A percentile compares a stretch with the other conserved stretches of the same genome.
phyloP scores from a whole-genome alignment of 768 basidiomycete genomes.

The Rhodosporidiobolus sp. region DNA sequence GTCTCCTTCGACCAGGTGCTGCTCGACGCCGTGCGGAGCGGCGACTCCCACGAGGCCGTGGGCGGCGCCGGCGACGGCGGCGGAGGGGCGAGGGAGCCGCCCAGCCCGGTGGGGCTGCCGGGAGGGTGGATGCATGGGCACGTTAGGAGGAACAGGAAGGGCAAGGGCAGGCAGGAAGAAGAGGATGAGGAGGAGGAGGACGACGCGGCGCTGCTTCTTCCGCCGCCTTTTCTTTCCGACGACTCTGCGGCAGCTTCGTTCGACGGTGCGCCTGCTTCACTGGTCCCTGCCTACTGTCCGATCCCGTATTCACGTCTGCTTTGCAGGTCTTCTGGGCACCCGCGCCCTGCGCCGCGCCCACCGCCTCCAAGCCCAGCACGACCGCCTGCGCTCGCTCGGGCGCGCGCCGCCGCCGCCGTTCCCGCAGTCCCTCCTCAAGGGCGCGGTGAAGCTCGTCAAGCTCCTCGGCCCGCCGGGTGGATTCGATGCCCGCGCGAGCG shows the following conservation, averaged over 20 bases:
- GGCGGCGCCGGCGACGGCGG: not conserved
- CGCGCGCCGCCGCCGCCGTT: constrained; percentile 30
- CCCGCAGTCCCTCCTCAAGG: constrained; percentile 10
- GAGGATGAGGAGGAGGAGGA: not conserved
- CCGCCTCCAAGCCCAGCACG: not conserved
- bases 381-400: constrained; percentile 1
- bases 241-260: not conserved
- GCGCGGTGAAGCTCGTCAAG: not conserved
- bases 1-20: not conserved
- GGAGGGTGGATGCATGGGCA: constrained; percentile 7
- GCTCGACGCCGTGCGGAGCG: no score
- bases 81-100: not conserved
- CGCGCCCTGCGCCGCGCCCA: not conserved
- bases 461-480: constrained; percentile 31
- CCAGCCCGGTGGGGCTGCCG: not conserved
- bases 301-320: not conserved
- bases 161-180: not conserved
- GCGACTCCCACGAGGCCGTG: no score
- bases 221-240: constrained; percentile 16
- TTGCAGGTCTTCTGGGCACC: constrained; percentile 12
- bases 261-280: constrained; percentile 2
- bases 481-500: not conserved
- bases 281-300: no score
- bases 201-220: constrained; percentile 6
- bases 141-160: not conserved